Evolutionary conservation across 108 stramenopile species (phyloP), one percentile per base, ranked within the genome.

Genomic region (Pseudonitzschia delicatissima): DNA sequence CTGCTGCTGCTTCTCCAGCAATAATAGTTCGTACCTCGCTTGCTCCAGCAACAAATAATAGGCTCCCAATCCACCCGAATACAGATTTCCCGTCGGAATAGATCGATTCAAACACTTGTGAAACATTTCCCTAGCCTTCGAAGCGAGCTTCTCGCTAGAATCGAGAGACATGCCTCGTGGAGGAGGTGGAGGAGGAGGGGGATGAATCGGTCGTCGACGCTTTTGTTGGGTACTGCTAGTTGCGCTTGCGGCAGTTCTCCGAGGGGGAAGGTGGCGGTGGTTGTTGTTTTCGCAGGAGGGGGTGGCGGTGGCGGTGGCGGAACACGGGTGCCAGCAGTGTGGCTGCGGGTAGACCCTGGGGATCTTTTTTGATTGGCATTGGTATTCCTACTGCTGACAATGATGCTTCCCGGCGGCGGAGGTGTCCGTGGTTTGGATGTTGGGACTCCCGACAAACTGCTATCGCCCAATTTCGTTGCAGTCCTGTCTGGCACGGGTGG

Each of bases 41-140:
- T 64, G 40, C 29, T 64, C 63, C 47, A 64, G 44, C 6, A 72
- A 27, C 12, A 72, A 40, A 13, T 42, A 72, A 45, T 59, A 72
- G n/a, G 64, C 62, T 1, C 71, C 71, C 44, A 72, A 59, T 25
- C 71, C 62, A 5, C 64, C 64, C 1, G 49, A 37, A 25, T 53
- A 62, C 33, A 72, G 55, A 33, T 72, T 72, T 12, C 59, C 71
- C 0, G 45, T 58, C 8, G 62, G 57, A n/a, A 55, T 55, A 3
- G 53, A 48, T 23, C 47, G 47, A 1, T 48, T 21, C 2, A 48
- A 23, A 7, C 47, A 48, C 47, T 21, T 21, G 6, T 48, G 47
- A 3, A 48, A 21, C 47, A 48, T 48, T 1, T 48, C 20, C 21
- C 20, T 18, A 6, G 47, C 47, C 47, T 21, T 48, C 2, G 47